A percentile compares a stretch with the other conserved stretches of the same genome.
These are phyloP conservation scores for Aureobasidium namibiae DNA, from an alignment of 2,329 filamentous ascomycete species.

Conservation along the genomic window DNA sequence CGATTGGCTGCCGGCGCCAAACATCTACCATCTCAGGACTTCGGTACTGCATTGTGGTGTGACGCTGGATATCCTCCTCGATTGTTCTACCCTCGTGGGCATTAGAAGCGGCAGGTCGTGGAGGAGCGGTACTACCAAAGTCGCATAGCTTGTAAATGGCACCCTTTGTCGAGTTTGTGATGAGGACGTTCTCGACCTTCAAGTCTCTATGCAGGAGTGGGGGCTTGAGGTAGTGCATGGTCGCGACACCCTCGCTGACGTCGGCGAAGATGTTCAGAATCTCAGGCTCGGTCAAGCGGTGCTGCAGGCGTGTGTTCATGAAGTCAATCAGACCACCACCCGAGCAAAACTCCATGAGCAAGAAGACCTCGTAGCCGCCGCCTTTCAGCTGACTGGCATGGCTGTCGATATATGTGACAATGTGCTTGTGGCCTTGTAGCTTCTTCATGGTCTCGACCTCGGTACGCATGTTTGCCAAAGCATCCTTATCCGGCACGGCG, in stretches of 20 bases:
- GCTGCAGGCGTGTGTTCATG: constrained; percentile 97
- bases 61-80: constrained; percentile 93
- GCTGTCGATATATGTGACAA: constrained; percentile 97
- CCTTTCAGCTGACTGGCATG: constrained; percentile 90
- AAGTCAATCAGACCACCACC: constrained; percentile 97
- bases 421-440: constrained; percentile 89
- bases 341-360: constrained; percentile 96
- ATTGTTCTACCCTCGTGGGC: constrained; percentile 83
- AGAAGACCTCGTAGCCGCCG: constrained; percentile 93
- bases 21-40: constrained; percentile 99
- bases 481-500: constrained; percentile 90
- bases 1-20: constrained; percentile 89
- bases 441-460: constrained; percentile 99
- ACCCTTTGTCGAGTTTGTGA: constrained; percentile 52
- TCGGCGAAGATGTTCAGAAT: constrained; percentile 96
- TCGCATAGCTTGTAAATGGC: constrained; percentile 93
- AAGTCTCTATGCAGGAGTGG: constrained; percentile 86
- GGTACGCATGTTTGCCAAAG: constrained; percentile 89
- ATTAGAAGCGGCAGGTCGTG: constrained; percentile 74
- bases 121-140: constrained; percentile 85
- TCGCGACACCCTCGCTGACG: constrained; percentile 90
- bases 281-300: constrained; percentile 93
- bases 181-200: constrained; percentile 97
- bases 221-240: constrained; percentile 98
- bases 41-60: constrained; percentile 94